These are phyloP conservation scores for Prunus dulcis DNA, from an alignment of 306 rosid genomes.

Conservation along the genomic window DNA sequence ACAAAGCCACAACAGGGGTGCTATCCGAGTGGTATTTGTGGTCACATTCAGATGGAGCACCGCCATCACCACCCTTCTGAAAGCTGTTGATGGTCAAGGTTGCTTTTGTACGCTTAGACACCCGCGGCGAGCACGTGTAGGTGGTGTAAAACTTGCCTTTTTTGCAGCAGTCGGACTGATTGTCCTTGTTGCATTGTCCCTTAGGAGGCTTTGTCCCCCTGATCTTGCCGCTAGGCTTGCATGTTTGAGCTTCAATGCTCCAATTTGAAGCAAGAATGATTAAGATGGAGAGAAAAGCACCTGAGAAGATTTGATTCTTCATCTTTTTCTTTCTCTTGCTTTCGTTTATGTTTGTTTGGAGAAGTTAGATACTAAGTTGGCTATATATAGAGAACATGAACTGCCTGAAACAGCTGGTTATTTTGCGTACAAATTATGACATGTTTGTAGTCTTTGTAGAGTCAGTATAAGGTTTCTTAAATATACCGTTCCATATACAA, in stretches of 20 bases:
- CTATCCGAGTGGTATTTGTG: constrained; percentile 32
- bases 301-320: not conserved
- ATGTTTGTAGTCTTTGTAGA: not conserved
- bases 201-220: constrained; percentile 22
- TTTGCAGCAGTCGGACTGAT: constrained; percentile 38
- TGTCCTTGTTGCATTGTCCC: constrained; percentile 33
- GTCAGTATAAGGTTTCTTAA: not conserved
- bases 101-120: constrained; percentile 12
- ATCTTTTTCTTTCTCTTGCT: not conserved
- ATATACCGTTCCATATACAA: not conserved
- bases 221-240: constrained; percentile 18
- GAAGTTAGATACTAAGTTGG: not conserved
- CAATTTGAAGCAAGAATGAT: not conserved
- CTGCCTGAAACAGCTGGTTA: not conserved
- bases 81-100: constrained; percentile 11
- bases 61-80: not conserved
- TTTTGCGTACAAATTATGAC: not conserved
- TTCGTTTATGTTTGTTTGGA: not conserved
- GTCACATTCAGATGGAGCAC: constrained; percentile 24
- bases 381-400: not conserved
- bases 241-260: constrained; percentile 19
- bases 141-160: constrained; percentile 33
- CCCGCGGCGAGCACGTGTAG: constrained; percentile 35
- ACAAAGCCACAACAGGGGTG: constrained; percentile 37
- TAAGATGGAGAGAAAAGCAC: not conserved